A percentile compares a stretch with the other conserved stretches of the same genome.
Evolutionary conservation across 106 monocot species (phyloP).

Genomic region (Chionographis japonica): DNA sequence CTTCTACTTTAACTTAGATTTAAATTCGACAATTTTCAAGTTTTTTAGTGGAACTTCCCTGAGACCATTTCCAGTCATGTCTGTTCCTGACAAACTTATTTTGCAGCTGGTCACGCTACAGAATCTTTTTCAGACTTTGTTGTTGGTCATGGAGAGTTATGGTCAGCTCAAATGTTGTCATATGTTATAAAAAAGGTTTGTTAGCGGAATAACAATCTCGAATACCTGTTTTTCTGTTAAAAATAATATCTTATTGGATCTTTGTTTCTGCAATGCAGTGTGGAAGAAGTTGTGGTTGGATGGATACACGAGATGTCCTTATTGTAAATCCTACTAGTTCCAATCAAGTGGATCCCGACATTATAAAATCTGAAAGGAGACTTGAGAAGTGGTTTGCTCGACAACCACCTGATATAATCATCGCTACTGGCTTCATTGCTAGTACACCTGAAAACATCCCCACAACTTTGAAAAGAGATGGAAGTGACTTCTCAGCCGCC

Average conservation of each 20-base stretch:
- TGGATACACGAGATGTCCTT: constrained; percentile 94
- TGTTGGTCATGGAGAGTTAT: constrained; percentile 95
- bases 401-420: constrained; percentile 53
- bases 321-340: constrained; percentile 83
- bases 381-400: constrained; percentile 74
- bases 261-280: constrained; percentile 40
- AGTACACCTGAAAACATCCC: constrained; percentile 89
- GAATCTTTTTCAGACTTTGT: constrained; percentile 99
- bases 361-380: constrained; percentile 69
- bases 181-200: constrained; percentile 78
- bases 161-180: constrained; percentile 98
- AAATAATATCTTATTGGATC: neutral
- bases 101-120: constrained; percentile 97
- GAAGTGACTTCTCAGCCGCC: constrained; percentile 98
- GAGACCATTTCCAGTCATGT: no score
- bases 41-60: neutral
- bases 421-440: constrained; percentile 98
- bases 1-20: no score
- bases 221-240: neutral
- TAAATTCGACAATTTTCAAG: neutral
- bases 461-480: constrained; percentile 97
- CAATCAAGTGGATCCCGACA: constrained; percentile 96
- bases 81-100: constrained; percentile 9
- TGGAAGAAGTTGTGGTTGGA: constrained; percentile 85
- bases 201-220: neutral